Base-by-base conservation (phyloP, 495 filamentous ascomycete species). In the Elaphomyces granulatus region DNA sequence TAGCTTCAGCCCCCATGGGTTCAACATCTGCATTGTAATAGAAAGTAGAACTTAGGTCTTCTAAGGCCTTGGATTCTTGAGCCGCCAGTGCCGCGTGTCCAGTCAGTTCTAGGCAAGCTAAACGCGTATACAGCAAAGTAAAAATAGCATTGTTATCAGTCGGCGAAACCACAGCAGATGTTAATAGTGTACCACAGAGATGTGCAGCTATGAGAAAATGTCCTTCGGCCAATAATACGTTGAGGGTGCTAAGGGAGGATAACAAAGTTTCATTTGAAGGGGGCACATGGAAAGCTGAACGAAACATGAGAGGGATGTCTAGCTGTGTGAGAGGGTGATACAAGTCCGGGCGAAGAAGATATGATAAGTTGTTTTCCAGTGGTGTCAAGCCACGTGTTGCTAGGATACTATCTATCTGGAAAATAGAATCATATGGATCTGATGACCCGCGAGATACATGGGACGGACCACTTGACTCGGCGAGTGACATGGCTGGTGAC, bases 1-100 rank as follows among this genome's bases (percentile, higher is more conserved):
- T 4, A 60, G 58, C 45, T 67, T 47, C 42, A 8, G 39, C 9
- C 15, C 56, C 47, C 4, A 54, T 32, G 1, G 41, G 20, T 19
- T 53, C 46, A 3, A 48, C 21, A 8, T 43, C 42, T 6, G 51
- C 36, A 9, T 61, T 61, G 53, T 81, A 84, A 59, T 86, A 87
- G 43, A 71, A 71, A 31, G 70, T 55, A 7, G 73, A 74, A 46
- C 75, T 80, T 20, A 94, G 61, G 53, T 95, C 90, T 45, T 83
- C 80, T 8, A 96, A 67, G 1, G 74, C 72, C 50, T 85, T 87
- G 6, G 80, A 80, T 57, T 98, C 90, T 49, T 88, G 80, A 0
- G 83, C 81, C 2, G 90, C 90, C 19, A 93, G 64, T 8, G 74
- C 52, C 17, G 73, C 73, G 51, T 82, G 73, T 37, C 77, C 72